Evolutionary conservation across 139 green algal species (phyloP).

Genomic region (Monoraphidium neglectum): DNA sequence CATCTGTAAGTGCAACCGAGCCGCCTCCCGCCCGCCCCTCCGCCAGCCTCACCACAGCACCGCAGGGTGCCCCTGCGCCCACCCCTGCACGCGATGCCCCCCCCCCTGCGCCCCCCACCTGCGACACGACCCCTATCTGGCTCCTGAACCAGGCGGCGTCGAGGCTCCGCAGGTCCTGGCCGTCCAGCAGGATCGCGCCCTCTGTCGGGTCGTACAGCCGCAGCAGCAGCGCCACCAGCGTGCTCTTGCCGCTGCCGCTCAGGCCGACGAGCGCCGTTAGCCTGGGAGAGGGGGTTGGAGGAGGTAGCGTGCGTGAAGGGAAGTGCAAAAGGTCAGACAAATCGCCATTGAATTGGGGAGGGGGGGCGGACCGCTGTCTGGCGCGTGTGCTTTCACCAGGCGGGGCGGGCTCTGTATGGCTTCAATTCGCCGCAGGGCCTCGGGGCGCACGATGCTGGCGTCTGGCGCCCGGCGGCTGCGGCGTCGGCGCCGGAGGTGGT

Average conservation of each 20-base stretch:
- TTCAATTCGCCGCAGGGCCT: no score
- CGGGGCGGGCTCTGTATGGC: no score
- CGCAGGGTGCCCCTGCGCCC: no score
- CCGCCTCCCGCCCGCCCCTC: no score
- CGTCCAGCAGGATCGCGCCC: constrained; percentile 44
- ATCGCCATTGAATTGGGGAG: not conserved
- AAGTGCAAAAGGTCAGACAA: no score
- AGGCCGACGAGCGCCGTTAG: constrained; percentile 72
- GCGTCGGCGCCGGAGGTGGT: no score
- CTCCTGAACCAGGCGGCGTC: constrained; percentile 68
- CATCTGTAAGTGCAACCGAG: no score
- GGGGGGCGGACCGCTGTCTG: not conserved
- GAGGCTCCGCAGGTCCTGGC: constrained; percentile 42
- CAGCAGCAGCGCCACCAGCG: constrained; percentile 74
- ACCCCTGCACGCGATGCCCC: no score
- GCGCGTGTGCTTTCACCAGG: not conserved
- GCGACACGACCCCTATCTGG: constrained; percentile 68
- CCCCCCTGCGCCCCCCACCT: constrained; percentile 26
- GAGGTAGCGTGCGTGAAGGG: not conserved
- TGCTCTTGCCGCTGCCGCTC: constrained; percentile 70
- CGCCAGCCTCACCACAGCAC: no score
- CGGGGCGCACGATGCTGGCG: no score
- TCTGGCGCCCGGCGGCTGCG: no score
- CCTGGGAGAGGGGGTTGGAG: not conserved
- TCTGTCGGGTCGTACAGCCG: constrained; percentile 77